phyloP scores from a whole-genome alignment of 164 flowering plant genomes.

The Liriodendron chinense region DNA sequence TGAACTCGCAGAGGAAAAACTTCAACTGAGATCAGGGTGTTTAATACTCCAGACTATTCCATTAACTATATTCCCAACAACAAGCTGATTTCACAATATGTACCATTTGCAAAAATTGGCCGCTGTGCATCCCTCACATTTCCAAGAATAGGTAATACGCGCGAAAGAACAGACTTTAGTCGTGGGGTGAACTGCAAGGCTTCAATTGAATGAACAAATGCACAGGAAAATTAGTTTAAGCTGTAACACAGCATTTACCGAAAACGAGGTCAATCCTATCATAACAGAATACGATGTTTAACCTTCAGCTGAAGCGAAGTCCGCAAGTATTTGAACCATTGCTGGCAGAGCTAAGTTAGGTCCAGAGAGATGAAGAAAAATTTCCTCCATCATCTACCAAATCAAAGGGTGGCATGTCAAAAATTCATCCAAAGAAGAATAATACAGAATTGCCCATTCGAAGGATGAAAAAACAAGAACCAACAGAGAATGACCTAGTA shows the following conservation, averaged over 20 bases:
- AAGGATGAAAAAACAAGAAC: background rate
- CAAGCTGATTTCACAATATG: background rate
- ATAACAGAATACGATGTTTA: slow-evolving; percentile 14
- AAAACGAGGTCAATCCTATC: slow-evolving; percentile 4
- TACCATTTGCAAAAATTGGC: slow-evolving; percentile 95
- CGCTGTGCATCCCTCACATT: slow-evolving; percentile 80
- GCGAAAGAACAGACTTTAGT: slow-evolving; percentile 76
- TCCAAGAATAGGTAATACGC: slow-evolving; percentile 91
- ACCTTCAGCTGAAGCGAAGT: slow-evolving; percentile 93
- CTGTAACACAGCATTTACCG: slow-evolving; percentile 3
- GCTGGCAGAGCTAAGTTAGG: slow-evolving; percentile 71
- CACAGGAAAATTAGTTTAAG: slow-evolving; percentile 21
- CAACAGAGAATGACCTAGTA: background rate
- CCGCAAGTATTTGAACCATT: slow-evolving; percentile 96
- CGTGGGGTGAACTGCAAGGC: slow-evolving; percentile 86
- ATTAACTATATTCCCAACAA: background rate
- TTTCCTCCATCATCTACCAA: slow-evolving; percentile 93
- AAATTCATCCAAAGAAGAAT: background rate
- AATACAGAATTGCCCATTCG: background rate
- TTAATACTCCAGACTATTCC: background rate
- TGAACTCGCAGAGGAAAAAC: background rate
- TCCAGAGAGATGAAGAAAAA: slow-evolving; percentile 77
- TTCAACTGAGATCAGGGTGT: background rate
- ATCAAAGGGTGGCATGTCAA: background rate
- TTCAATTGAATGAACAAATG: slow-evolving; percentile 36